Conservation (phyloP, 495 filamentous ascomycete genomes). For the Penicillium robsamsonii region DNA sequence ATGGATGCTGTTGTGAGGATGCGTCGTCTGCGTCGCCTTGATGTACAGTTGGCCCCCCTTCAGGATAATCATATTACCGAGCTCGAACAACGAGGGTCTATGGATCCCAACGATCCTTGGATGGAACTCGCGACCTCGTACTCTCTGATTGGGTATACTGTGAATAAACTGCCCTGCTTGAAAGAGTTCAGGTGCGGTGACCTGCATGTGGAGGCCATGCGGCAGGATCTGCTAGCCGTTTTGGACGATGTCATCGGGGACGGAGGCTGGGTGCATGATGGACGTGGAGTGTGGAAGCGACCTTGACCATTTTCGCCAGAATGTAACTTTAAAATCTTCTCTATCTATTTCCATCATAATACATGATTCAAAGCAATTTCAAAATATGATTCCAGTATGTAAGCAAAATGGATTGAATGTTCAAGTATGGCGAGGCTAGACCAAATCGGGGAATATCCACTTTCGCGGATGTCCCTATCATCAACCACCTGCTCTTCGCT, state of each 20-base stretch:
- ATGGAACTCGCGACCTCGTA: slow-evolving; percentile 45
- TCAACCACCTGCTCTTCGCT: not conserved
- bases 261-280: slow-evolving; percentile 32
- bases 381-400: not conserved
- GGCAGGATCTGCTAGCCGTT: slow-evolving; percentile 25
- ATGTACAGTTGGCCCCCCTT: slow-evolving; percentile 35
- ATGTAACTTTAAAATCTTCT: not conserved
- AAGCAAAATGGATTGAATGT: not conserved
- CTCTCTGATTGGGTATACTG: slow-evolving; percentile 34
- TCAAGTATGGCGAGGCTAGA: not conserved
- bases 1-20: slow-evolving; percentile 32
- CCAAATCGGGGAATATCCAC: not conserved
- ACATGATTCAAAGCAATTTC: not conserved
- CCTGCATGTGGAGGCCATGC: slow-evolving; percentile 31
- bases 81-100: slow-evolving; percentile 39
- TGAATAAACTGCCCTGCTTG: slow-evolving; percentile 26
- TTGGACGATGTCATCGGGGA: slow-evolving; percentile 25
- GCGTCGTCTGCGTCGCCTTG: slow-evolving; percentile 28
- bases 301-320: not conserved
- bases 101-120: slow-evolving; percentile 46
- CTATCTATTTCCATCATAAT: not conserved
- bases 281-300: slow-evolving; percentile 10
- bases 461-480: not conserved
- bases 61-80: slow-evolving; percentile 34
- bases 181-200: slow-evolving; percentile 30